phyloP scores from a whole-genome alignment of 2,329 filamentous ascomycete species.

The Dactylonectria estremocensis region DNA sequence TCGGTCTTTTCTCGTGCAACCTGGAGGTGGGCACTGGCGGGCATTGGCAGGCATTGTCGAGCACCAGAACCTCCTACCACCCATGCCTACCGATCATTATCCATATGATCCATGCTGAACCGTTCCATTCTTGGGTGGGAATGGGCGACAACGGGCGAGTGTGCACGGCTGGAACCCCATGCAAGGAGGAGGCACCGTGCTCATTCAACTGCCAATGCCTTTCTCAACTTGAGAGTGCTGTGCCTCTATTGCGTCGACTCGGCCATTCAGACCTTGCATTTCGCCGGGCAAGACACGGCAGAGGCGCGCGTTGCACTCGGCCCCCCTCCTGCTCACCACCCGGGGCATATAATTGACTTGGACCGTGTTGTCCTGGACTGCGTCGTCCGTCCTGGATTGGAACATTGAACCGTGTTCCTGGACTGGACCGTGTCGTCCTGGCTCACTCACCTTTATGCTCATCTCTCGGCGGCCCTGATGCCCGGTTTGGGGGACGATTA shows the following conservation, averaged over 20 bases:
- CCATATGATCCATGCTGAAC: constrained; percentile 8
- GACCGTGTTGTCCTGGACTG: constrained; percentile 18
- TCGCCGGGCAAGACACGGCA: background rate
- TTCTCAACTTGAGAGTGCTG: constrained; percentile 8
- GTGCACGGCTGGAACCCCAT: background rate
- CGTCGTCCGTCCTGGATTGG: no score
- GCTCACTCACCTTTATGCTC: constrained; percentile 8
- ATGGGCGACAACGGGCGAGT: background rate
- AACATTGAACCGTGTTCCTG: no score
- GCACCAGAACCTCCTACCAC: constrained; percentile 9
- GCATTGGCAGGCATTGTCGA: background rate
- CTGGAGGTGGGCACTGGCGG: constrained; percentile 1
- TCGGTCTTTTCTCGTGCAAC: constrained; percentile 20
- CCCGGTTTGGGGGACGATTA: constrained; percentile 10
- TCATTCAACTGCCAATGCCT: background rate
- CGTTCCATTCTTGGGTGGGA: constrained; percentile 2
- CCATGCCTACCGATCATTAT: background rate
- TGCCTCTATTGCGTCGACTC: constrained; percentile 9
- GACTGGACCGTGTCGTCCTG: constrained; percentile 20
- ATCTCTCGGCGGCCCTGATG: constrained; percentile 7
- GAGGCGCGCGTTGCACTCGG: constrained; percentile 10
- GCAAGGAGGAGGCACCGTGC: background rate
- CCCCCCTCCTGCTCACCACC: constrained; percentile 4
- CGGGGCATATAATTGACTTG: constrained; percentile 1
- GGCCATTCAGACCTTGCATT: no score